Base-by-base conservation (phyloP, 441 rosid species). In the Pelargonium australe region DNA sequence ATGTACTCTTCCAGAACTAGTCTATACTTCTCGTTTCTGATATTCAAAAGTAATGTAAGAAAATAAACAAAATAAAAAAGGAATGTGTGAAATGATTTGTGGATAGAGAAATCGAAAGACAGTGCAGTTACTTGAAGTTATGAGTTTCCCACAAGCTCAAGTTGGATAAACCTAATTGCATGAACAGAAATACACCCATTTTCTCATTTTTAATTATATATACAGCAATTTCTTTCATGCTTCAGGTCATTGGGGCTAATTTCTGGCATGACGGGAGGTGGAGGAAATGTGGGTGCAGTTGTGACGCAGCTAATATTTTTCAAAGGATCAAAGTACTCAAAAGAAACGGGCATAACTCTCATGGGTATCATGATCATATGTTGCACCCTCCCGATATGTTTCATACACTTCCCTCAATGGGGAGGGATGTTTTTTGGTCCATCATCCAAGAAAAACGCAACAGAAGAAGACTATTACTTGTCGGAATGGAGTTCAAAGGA, bases 401-500 rank as follows among this genome's bases (percentile, higher is more conserved):
- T 85, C 0, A 81, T 91, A 40, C 69, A 86, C 75, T 93, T 93
- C 78, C 96, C 97, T 1, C 97, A 91, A 61, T 91, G 98, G 98
- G 98, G 95, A 25, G 97, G 98, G 64, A 89, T 93, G 91, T 85
- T 92, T 65, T 87, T 86, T 61, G 89, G 91, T 10, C 91, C 96
- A 0, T 85, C 94, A 0, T 71, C 81, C 3, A 9, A 41, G 25
- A 78, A 81, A 16, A 40, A 70, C 2, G 63, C 82, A 12, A 81
- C 85, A 0, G 98, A 91, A 77, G 93, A 90, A 82, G 91, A 82
- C 2, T 93, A 93, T 60, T 89, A 93, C 70, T 68, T 86, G 76
- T 66, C 91, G 0, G 98, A 93, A 63, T 93, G 98, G 98, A 83
- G 17, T 53, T 7, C 72, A 0, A 69, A 80, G 43, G 98, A 93